phyloP scores from a whole-genome alignment of 371 early-diverging fungal genomes.

The Syncephalastrum racemosum region DNA sequence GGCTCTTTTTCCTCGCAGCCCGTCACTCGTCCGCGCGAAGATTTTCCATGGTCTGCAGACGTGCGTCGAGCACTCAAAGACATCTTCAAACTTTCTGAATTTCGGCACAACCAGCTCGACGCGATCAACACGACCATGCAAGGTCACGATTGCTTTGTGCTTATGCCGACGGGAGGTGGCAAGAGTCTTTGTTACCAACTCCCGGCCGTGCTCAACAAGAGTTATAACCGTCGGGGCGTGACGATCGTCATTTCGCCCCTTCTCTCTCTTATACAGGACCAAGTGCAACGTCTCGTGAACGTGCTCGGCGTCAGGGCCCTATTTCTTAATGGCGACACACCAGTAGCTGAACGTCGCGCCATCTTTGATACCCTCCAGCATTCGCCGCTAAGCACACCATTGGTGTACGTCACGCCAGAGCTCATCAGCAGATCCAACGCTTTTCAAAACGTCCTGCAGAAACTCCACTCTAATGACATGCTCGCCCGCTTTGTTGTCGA shows the following conservation, averaged over 20 bases:
- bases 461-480: constrained; percentile 54
- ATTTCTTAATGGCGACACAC: constrained; percentile 69
- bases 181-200: constrained; percentile 99
- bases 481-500: constrained; percentile 97
- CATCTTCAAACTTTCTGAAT: constrained; percentile 78
- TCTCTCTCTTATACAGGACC: constrained; percentile 97
- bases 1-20: not conserved
- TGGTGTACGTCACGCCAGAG: constrained; percentile 98
- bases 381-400: constrained; percentile 38
- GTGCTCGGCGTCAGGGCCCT: constrained; percentile 79
- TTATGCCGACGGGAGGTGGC: constrained; percentile 99
- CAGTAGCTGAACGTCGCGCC: constrained; percentile 49
- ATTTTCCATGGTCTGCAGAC: constrained; percentile 77
- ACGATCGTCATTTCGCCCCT: constrained; percentile 98
- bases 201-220: constrained; percentile 77
- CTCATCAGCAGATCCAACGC: constrained; percentile 75
- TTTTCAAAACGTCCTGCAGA: constrained; percentile 60
- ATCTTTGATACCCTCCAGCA: constrained; percentile 59
- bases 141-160: constrained; percentile 94
- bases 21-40: constrained; percentile 4
- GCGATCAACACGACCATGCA: constrained; percentile 91
- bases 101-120: constrained; percentile 92
- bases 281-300: constrained; percentile 81
- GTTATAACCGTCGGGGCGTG: constrained; percentile 59
- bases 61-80: constrained; percentile 70